Base-by-base conservation (phyloP, 169 alveolate genomes). In the Miamiensis avidus region DNA sequence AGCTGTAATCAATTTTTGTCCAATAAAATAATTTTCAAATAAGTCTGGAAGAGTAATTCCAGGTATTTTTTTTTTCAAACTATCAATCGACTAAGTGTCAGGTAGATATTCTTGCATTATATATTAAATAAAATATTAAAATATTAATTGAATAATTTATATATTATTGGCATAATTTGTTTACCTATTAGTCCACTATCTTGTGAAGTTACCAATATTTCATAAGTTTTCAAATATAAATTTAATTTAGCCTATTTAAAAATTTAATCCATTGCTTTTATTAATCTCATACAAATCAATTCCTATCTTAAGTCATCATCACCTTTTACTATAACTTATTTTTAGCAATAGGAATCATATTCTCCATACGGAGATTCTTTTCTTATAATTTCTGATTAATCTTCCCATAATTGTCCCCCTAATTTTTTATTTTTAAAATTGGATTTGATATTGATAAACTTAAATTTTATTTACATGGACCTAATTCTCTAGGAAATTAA, bases 251-350 rank as follows among this genome's bases (percentile, higher is more conserved):
- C 92, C 34, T 87, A 83, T 64, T 89, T 64, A 30, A 89, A 86
- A 28, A 93, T 91, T 29, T 79, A 29, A 34, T 89, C 34, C 6
- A 87, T 72, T 33, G 90, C 84, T 30, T 82, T 86, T 69, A 93
- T 89, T 31, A 93, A 75, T 86, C 91, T 76, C 88, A 93, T 91
- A 74, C 93, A 93, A 0, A 93, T 78, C 0, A 84, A 69, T 83
- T 93, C 96, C 65, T 93, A 86, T 65, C 96, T 89, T 15, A 93
- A 79, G 77, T 93, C 95, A 85, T 93, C 96, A 49, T 91, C 91
- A 26, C 93, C 91, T 29, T 93, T 91, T 30, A 89, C 83, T 6
- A 94, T 88, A 28, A 91, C 69, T 11, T 83, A 74, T 76, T 82
- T 76, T 32, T 91, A 77, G 74, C 33, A 65, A 72, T 85, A 91